Conservation (phyloP, 2,329 filamentous ascomycete species). For the Sarocladium strictum region DNA sequence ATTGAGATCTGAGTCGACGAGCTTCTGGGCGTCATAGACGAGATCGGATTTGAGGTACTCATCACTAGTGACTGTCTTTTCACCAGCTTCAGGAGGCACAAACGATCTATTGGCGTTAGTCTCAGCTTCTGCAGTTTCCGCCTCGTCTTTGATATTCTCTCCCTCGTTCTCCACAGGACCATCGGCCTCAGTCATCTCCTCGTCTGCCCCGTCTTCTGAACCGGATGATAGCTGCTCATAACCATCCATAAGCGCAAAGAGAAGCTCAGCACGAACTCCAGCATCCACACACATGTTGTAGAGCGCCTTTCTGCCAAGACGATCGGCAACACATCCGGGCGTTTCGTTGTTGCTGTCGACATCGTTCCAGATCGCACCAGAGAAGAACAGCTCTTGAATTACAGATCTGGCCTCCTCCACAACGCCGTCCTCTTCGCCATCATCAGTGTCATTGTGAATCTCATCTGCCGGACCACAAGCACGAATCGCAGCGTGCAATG, state of each 20-base stretch:
- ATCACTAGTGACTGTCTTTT: slow-evolving; percentile 52
- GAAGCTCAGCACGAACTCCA: slow-evolving; percentile 81
- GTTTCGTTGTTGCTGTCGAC: slow-evolving; percentile 82
- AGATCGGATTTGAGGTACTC: slow-evolving; percentile 64
- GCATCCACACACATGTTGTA: slow-evolving; percentile 85
- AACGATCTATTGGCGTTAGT: slow-evolving; percentile 14
- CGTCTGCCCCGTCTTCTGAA: slow-evolving; percentile 43
- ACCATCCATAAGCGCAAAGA: slow-evolving; percentile 75
- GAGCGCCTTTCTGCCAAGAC: slow-evolving; percentile 61
- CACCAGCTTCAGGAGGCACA: slow-evolving; percentile 28
- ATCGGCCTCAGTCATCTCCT: slow-evolving; percentile 40
- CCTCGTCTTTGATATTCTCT: slow-evolving; percentile 21
- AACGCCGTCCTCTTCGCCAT: slow-evolving; percentile 31
- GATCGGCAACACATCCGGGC: slow-evolving; percentile 76
- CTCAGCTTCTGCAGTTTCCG: slow-evolving; percentile 11
- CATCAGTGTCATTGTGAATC: slow-evolving; percentile 19
- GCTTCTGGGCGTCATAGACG: slow-evolving; percentile 57
- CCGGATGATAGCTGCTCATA: slow-evolving; percentile 67
- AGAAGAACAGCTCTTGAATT: slow-evolving; percentile 71
- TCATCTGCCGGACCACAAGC: slow-evolving; percentile 48
- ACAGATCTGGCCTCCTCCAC: slow-evolving; percentile 60
- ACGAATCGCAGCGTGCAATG: slow-evolving; percentile 86
- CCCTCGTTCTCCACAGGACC: slow-evolving; percentile 24
- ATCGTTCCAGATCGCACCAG: slow-evolving; percentile 97
- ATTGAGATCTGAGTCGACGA: slow-evolving; percentile 70